These are phyloP conservation scores for Metschnikowia arizonensis DNA, from an alignment of 805 yeast species.

Conservation along the genomic window DNA sequence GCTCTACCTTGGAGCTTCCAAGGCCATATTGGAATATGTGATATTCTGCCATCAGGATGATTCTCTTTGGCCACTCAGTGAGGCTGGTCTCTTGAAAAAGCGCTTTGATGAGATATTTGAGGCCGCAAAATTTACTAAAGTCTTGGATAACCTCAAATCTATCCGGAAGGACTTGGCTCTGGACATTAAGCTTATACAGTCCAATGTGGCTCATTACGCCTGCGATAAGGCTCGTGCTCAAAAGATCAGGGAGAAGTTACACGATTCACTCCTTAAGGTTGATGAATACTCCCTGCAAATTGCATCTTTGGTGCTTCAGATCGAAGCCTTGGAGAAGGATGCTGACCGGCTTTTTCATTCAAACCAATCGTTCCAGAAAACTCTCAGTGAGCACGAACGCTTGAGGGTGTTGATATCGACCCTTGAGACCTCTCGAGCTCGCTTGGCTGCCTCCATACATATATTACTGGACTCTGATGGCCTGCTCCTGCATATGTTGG, in stretches of 20 bases:
- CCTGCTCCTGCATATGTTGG: constrained; percentile 26
- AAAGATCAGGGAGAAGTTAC: constrained; percentile 47
- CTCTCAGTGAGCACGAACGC: constrained; percentile 59
- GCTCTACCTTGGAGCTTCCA: constrained; percentile 77
- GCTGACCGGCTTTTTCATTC: constrained; percentile 64
- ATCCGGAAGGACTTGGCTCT: constrained; percentile 72
- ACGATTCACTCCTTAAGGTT: constrained; percentile 41
- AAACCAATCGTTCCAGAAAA: constrained; percentile 77
- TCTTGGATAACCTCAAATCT: constrained; percentile 70
- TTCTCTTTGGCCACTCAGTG: constrained; percentile 92
- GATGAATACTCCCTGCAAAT: constrained; percentile 46
- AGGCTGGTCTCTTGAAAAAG: constrained; percentile 83
- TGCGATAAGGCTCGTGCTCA: constrained; percentile 71
- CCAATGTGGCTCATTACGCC: constrained; percentile 71
- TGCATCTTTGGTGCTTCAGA: constrained; percentile 42
- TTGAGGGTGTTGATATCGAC: constrained; percentile 24
- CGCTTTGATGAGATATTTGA: constrained; percentile 95
- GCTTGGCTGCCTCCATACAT: constrained; percentile 47
- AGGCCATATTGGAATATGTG: constrained; percentile 84
- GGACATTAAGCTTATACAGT: constrained; percentile 72
- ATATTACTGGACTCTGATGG: constrained; percentile 40
- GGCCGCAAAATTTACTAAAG: constrained; percentile 89
- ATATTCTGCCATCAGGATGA: constrained; percentile 98
- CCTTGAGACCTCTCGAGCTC: constrained; percentile 43
- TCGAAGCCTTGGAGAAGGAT: constrained; percentile 52